Evolutionary conservation across 2,329 filamentous ascomycete genomes (phyloP).

Genomic region (Magnaporthiopsis incrustans): DNA sequence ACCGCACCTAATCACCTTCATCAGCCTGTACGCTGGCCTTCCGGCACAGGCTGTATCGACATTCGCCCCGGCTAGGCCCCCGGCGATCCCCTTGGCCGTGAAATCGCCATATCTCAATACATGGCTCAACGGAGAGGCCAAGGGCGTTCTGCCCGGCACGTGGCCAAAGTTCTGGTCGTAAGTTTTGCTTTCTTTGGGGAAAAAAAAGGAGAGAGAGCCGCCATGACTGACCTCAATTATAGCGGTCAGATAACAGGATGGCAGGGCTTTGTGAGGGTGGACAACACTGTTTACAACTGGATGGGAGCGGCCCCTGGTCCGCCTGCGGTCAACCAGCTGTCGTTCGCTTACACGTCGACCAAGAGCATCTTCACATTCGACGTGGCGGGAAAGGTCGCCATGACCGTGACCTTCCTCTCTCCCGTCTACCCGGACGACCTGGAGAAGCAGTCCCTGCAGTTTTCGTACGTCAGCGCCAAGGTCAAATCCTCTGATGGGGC

Average conservation of each 20-base stretch:
- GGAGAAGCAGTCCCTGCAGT: conserved; percentile 58
- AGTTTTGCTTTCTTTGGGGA: conserved; percentile 21
- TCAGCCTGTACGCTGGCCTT: background rate
- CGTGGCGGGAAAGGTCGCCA: conserved; percentile 49
- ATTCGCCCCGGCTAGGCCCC: conserved; percentile 23
- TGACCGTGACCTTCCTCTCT: conserved; percentile 65
- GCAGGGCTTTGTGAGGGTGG: conserved; percentile 63
- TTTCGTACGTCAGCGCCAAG: conserved; percentile 61
- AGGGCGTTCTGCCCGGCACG: conserved; percentile 58
- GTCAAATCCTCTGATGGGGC: conserved; percentile 54
- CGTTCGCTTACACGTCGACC: conserved; percentile 65
- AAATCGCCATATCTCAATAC: conserved; percentile 67
- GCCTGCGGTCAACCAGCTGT: conserved; percentile 48
- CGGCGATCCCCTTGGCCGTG: conserved; percentile 55
- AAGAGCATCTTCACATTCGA: conserved; percentile 62
- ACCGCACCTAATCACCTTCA: background rate
- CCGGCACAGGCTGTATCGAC: conserved; percentile 12
- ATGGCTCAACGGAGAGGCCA: conserved; percentile 56
- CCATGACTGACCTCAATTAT: background rate
- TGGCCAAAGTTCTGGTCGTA: conserved; percentile 66
- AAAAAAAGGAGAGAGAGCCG: too few relatives aligned
- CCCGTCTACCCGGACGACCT: conserved; percentile 61
- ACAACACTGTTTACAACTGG: conserved; percentile 57
- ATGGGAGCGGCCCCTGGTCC: conserved; percentile 50
- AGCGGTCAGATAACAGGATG: conserved; percentile 53